Conservation (phyloP, 2,329 filamentous ascomycete genomes). For the Beauveria asiatica region DNA sequence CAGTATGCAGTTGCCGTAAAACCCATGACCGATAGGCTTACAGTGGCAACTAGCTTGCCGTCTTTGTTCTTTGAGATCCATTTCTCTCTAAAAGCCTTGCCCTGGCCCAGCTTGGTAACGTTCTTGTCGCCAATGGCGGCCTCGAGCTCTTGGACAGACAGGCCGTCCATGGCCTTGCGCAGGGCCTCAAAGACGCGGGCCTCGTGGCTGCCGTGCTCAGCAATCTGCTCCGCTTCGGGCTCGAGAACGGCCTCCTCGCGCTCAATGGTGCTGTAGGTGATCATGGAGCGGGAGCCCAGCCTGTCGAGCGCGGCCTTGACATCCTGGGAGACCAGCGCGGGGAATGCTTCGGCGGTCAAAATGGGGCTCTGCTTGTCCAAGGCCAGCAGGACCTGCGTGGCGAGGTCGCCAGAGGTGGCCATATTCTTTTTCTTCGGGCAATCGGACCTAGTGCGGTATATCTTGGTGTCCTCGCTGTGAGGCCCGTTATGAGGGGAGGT, state of each 20-base stretch:
- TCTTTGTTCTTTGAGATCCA: conserved; percentile 58
- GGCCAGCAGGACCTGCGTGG: conserved; percentile 55
- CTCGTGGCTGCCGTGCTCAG: conserved; percentile 69
- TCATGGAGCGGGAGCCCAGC: conserved; percentile 75
- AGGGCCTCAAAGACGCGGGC: conserved; percentile 74
- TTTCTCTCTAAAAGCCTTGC: conserved; percentile 82
- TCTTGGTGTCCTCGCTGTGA: neutral
- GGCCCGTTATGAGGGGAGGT: neutral
- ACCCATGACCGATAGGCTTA: conserved; percentile 23
- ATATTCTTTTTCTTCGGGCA: conserved; percentile 24
- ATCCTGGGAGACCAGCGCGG: conserved; percentile 53
- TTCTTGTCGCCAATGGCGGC: conserved; percentile 62
- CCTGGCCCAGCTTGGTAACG: conserved; percentile 76
- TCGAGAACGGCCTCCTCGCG: conserved; percentile 70
- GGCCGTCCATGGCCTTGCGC: conserved; percentile 62
- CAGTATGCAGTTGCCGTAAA: neutral
- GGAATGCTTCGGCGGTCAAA: conserved; percentile 62
- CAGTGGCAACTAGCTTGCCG: conserved; percentile 45
- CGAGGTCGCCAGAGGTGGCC: conserved; percentile 47
- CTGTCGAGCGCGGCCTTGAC: conserved; percentile 86
- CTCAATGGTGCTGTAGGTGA: conserved; percentile 77
- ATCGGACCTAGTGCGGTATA: neutral
- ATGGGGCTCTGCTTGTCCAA: conserved; percentile 57
- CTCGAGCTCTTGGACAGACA: conserved; percentile 70
- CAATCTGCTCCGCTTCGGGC: conserved; percentile 63